Conservation (phyloP, 1,284 basidiomycete species). For the Ceratobasidium sp. region DNA sequence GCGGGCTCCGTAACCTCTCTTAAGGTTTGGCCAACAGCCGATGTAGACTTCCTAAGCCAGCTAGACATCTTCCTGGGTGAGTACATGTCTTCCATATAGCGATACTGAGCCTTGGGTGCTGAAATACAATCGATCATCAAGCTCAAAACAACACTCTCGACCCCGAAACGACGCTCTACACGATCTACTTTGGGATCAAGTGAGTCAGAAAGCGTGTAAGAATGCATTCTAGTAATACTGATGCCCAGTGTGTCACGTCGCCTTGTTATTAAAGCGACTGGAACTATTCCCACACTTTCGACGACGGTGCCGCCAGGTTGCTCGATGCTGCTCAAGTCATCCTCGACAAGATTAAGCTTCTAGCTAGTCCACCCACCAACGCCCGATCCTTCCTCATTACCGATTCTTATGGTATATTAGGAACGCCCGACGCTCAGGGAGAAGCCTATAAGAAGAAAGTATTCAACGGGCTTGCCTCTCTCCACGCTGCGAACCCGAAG, state of each 20-base stretch:
- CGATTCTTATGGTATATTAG: conserved; percentile 64
- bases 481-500: conserved; percentile 49
- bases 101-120: conserved; percentile 49
- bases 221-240: too few species aligned
- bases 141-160: conserved; percentile 56
- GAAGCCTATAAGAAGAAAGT: conserved; percentile 62
- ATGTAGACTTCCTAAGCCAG: conserved; percentile 57
- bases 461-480: conserved; percentile 58
- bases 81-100: background rate
- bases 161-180: conserved; percentile 58
- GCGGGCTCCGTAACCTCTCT: conserved; percentile 58
- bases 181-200: conserved; percentile 58
- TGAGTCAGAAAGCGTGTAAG: conserved; percentile 37
- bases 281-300: conserved; percentile 51
- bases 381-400: conserved; percentile 64
- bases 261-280: conserved; percentile 51
- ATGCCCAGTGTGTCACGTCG: background rate
- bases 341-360: conserved; percentile 57
- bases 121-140: conserved; percentile 52
- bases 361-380: conserved; percentile 62
- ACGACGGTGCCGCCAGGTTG: conserved; percentile 56
- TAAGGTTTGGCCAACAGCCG: conserved; percentile 56
- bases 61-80: conserved; percentile 50
- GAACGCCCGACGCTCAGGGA: conserved; percentile 57
- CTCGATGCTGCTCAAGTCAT: conserved; percentile 57